Evolutionary conservation across 176 grass and related monocot species (phyloP), one percentile per base, ranked within the genome.

Genomic region (Tillandsia fasciculata): DNA sequence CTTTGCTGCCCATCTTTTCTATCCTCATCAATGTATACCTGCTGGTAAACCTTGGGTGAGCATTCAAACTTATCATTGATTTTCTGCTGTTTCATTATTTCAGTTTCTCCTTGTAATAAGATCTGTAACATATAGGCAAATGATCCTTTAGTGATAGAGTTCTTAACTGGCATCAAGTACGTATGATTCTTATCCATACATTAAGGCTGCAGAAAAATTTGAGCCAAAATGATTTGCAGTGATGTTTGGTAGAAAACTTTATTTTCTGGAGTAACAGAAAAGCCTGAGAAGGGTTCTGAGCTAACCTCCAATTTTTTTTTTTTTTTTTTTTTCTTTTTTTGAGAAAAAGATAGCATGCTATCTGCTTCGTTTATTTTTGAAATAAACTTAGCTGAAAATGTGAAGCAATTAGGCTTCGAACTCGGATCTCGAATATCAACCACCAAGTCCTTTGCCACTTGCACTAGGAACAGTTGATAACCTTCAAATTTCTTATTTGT

Each of bases 21-120:
- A 94, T 91, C 70, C 83, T 94, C 75, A 82, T 94, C 77, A 89
- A 90, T 58, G 83, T 72, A 12, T 89, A 94, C 71, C 64, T 94
- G 65, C 42, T 94, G 10, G 70, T 94, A 74, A 94, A 94, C 68
- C 76, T 90, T 4, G 72, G 90, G 90, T 94, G 52, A 82, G 81
- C 26, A 61, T 61, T 20, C 15, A 61, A 18, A 18, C 56, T 61
- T 61, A 18, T 26, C 13, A n/a, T 2, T 33, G 13, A 24, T 8
- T 2, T 51, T 7, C 17, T 72, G 22, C 33, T 42, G 33, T 7
- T 42, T 72, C 26, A 3, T 70, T n/a, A 11, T 20, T 52, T 71
- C 18, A 56, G 42, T 72, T 12, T 53, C 14, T 52, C 17, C 56
- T 61, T 5, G 15, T 61, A 18, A 20, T 61, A 15, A 61, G 56